Evolutionary conservation across 306 rosid genomes (phyloP), one percentile per base, ranked within the genome.

Genomic region (Pterocarpus santalinus): DNA sequence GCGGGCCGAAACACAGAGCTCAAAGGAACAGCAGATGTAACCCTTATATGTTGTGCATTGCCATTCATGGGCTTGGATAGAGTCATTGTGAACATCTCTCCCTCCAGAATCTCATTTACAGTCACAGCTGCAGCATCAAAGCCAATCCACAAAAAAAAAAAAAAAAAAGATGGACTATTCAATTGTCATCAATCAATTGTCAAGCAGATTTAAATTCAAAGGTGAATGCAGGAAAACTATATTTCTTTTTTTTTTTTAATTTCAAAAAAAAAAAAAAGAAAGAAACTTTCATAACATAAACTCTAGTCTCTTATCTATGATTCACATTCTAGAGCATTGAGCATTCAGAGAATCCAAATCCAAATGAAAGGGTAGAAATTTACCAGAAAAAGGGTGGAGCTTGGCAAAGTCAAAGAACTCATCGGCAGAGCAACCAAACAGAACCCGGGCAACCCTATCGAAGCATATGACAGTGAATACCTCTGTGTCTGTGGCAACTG

Each of bases 341-440:
- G 39, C 7, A 4, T 35, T 35, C 3, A 38, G 52, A 33, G 11
- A 13, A 10, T 11, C 13, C 15, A 43, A 35, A 12, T 41, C 7
- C 10, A 65, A 52, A 9, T 16, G 7, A 41, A 39, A 16, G 5
- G 36, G 34, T 8, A 55, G 44, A 58, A 32, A 32, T 15, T 51
- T 52, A 88, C 93, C 93, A 47, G 97, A 83, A 64, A 83, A 88
- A 10, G 97, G 95, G 78, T 87, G 94, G 55, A 88, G 84, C 72
- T 90, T 89, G 79, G 95, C 91, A 36, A 94, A 94, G 73, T 91
- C 53, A 58, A 91, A 94, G 43, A 89, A 90, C 44, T 91, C 90
- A 69, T 91, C 93, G 5, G 93, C 98, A 53, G 95, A 90, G 83
- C 94, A 90, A 56, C 95, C 98, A 68, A 91, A 89, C 35, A 94